Percentiles rank a stretch among this genome's conserved stretches.
These are phyloP conservation scores for Malus orientalis DNA, from an alignment of 306 rosid species.

Conservation along the genomic window DNA sequence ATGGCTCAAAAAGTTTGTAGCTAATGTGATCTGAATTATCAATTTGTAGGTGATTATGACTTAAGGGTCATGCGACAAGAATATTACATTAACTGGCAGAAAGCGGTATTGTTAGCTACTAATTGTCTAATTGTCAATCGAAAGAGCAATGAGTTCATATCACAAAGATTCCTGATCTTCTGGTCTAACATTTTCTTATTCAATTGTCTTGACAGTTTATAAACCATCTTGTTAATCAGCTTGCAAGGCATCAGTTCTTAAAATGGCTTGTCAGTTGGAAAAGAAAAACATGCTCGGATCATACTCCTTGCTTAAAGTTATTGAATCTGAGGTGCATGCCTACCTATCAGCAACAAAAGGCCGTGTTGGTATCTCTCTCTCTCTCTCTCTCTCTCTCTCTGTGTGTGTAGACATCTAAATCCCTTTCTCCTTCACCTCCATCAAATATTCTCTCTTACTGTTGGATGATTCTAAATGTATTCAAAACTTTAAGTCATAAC, in stretches of 20 bases:
- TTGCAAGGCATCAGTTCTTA: slow-evolving; percentile 85
- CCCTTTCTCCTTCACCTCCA: not conserved
- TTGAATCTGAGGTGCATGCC: slow-evolving; percentile 87
- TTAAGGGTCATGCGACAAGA: slow-evolving; percentile 98
- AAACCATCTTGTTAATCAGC: slow-evolving; percentile 91
- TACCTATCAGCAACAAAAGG: slow-evolving; percentile 82
- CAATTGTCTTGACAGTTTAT: slow-evolving; percentile 63
- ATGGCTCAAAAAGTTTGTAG: not conserved
- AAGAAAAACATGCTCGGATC: slow-evolving; percentile 95
- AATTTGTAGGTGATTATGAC: slow-evolving; percentile 84
- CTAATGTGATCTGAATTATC: slow-evolving; percentile 17
- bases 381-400: not conserved
- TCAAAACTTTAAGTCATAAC: not conserved
- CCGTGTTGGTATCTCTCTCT: slow-evolving; percentile 64
- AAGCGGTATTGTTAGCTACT: slow-evolving; percentile 52
- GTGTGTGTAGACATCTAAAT: too few species aligned
- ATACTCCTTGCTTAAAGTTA: slow-evolving; percentile 78
- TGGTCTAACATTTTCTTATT: slow-evolving; percentile 5
- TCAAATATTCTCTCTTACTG: not conserved
- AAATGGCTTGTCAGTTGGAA: slow-evolving; percentile 91
- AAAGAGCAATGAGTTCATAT: not conserved
- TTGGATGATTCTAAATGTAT: not conserved
- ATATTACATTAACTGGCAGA: slow-evolving; percentile 76
- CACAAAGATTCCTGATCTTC: not conserved
- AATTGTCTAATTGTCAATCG: not conserved